Conservation (phyloP, 805 yeast genomes). For the Candida pseudofarinosa region DNA sequence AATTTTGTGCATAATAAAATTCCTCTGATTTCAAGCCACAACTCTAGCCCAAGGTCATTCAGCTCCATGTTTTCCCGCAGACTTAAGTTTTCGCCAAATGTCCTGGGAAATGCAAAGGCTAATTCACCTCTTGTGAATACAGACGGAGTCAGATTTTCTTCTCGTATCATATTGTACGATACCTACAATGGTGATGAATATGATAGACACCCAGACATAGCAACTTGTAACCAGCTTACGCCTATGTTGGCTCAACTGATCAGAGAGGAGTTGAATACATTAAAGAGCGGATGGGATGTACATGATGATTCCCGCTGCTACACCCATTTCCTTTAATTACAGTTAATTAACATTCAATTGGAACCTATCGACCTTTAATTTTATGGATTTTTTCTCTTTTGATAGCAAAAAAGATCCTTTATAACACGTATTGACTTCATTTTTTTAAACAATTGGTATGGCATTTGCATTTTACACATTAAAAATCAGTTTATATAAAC, state of each 20-base stretch:
- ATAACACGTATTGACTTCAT: too few species aligned
- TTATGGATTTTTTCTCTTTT: not conserved
- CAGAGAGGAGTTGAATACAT: conserved; percentile 74
- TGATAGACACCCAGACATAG: conserved; percentile 88
- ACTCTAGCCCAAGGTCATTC: conserved; percentile 30
- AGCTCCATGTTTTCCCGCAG: conserved; percentile 26
- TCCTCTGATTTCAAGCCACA: conserved; percentile 25
- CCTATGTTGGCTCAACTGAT: conserved; percentile 83
- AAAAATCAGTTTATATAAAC: too few species aligned
- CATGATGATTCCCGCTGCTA: conserved; percentile 75
- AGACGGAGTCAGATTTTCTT: conserved; percentile 60
- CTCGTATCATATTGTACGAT: conserved; percentile 77
- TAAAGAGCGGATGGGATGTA: conserved; percentile 77
- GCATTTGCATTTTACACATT: too few species aligned
- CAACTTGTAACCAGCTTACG: conserved; percentile 88
- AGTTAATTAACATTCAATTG: not conserved
- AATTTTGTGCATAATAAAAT: conserved; percentile 28
- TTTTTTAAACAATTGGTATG: too few species aligned
- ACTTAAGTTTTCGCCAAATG: conserved; percentile 19
- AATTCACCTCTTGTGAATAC: not conserved
- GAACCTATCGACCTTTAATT: too few species aligned
- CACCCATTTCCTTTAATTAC: conserved; percentile 70
- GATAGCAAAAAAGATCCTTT: too few species aligned
- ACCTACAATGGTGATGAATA: conserved; percentile 81
- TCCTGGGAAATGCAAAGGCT: not conserved